Evolutionary conservation across 768 basidiomycete genomes (phyloP), one percentile per base, ranked within the genome.

Genomic region (Kwoniella shandongensis): DNA sequence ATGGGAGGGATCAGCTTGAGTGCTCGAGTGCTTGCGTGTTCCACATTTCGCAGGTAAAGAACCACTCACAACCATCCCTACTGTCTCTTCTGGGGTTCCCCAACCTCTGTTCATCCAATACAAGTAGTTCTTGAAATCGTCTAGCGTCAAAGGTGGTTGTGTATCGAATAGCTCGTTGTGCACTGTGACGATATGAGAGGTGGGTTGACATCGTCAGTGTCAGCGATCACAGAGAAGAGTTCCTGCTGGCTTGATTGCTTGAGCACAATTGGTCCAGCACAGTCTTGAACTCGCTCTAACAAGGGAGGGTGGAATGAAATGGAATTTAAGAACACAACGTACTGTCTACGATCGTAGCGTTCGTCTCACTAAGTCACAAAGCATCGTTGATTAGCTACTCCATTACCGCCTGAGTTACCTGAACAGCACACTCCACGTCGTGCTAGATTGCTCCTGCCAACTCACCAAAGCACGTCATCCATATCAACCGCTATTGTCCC

Each of bases 21-120:
- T 11, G 29, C 40, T n/a, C 10, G n/a, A n/a, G n/a, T n/a, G n/a
- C n/a, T n/a, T n/a, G n/a, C n/a, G n/a, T n/a, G n/a, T n/a, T n/a
- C n/a, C n/a, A n/a, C n/a, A n/a, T n/a, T n/a, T n/a, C n/a, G n/a
- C n/a, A n/a, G n/a, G n/a, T n/a, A n/a, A n/a, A n/a, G n/a, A n/a
- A 6, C 1, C 2, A 67, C 70, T 56, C 42, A 72, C 70, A 0
- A 73, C 65, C 71, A 70, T 70, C 15, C 52, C 62, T 2, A 70
- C 63, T 2, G 71, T 73, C 57, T 70, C 63, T 22, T 63, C 56
- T 1, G 68, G 63, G 13, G 60, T 62, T 18, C 73, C 72, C 75
- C 75, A 76, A 8, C 75, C 73, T 55, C 73, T 45, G 44, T 76
- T 76, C 58, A 63, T 63, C 75, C 75, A 76, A 54, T 76, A 76